Conservation (phyloP, 2,329 filamentous ascomycete genomes). For the Fusarium sp. region DNA sequence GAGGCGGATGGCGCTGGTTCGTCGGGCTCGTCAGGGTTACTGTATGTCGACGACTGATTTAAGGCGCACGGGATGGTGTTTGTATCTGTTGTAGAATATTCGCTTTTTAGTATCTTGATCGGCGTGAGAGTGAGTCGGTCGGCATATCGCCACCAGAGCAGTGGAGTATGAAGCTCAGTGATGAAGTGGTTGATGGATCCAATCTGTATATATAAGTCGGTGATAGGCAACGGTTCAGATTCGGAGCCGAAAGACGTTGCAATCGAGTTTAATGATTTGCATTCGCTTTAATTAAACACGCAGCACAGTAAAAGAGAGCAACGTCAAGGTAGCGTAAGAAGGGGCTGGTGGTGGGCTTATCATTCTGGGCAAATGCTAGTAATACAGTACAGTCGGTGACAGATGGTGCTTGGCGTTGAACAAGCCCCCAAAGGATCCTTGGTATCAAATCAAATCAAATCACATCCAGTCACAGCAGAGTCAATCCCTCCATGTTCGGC, state of each 20-base stretch:
- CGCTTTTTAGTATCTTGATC: conserved; percentile 27
- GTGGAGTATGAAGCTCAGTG: conserved; percentile 4
- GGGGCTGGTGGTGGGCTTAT: conserved; percentile 49
- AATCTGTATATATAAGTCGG: conserved; percentile 19
- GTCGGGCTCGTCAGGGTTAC: conserved; percentile 41
- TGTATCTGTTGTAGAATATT: conserved; percentile 12
- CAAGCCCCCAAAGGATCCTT: conserved; percentile 13
- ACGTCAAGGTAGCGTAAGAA: conserved; percentile 35
- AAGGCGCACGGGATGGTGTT: conserved; percentile 4
- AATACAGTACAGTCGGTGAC: conserved; percentile 32
- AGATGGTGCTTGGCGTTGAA: conserved; percentile 41
- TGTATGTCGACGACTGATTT: conserved; percentile 10
- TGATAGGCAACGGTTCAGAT: conserved; percentile 15
- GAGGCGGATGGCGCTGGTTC: conserved; percentile 22
- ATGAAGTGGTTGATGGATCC: not conserved
- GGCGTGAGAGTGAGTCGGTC: conserved; percentile 29
- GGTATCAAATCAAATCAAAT: conserved; percentile 15
- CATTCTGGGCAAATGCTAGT: conserved; percentile 26
- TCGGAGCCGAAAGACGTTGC: conserved; percentile 19
- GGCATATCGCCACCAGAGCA: conserved; percentile 43
- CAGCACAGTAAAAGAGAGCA: conserved; percentile 25
- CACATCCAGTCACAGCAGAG: not conserved
- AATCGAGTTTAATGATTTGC: conserved; percentile 9
- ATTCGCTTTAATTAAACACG: conserved; percentile 4
- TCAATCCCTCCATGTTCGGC: too few species aligned